Percentiles rank a stretch among this genome's conserved stretches.
These are phyloP conservation scores for Thermomucor indicae-seudaticae DNA, from an alignment of 371 early-diverging fungal species.

Conservation along the genomic window DNA sequence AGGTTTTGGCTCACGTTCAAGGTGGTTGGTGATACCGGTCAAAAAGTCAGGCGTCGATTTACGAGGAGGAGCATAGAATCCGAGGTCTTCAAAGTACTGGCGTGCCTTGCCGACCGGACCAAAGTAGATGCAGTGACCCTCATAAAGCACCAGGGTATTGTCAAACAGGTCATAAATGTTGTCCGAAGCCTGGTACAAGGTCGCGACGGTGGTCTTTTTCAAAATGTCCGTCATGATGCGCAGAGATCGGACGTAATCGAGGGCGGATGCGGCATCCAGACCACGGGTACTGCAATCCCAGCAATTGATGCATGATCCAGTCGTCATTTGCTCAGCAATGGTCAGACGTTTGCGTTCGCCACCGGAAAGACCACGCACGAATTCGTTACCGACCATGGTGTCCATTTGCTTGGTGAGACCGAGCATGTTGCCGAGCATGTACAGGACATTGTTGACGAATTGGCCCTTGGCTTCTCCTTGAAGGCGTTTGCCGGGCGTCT, in stretches of 20 bases:
- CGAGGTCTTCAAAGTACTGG: constrained; percentile 61
- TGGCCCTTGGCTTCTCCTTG: constrained; percentile 13
- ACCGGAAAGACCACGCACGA: constrained; percentile 77
- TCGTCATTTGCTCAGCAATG: constrained; percentile 82
- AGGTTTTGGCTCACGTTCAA: constrained; percentile 47
- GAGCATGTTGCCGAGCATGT: constrained; percentile 51
- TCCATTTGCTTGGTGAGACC: constrained; percentile 69
- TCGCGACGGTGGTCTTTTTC: constrained; percentile 51
- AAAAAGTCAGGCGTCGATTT: too few species aligned
- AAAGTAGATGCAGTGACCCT: constrained; percentile 71
- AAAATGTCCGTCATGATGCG: too few species aligned
- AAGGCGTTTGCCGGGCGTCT: constrained; percentile 38
- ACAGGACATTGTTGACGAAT: constrained; percentile 26
- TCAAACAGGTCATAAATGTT: constrained; percentile 76
- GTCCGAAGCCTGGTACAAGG: constrained; percentile 68
- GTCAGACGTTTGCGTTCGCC: constrained; percentile 85
- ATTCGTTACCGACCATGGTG: constrained; percentile 79
- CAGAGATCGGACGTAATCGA: constrained; percentile 66
- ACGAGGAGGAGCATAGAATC: constrained; percentile 66
- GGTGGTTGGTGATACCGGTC: constrained; percentile 58
- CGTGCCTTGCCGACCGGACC: constrained; percentile 60
- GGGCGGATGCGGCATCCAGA: constrained; percentile 84
- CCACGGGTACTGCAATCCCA: constrained; percentile 89
- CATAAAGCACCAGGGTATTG: constrained; percentile 63
- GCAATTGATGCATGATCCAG: constrained; percentile 66